phyloP scores from a whole-genome alignment of 106 monocot genomes.

The Allium fistulosum region DNA sequence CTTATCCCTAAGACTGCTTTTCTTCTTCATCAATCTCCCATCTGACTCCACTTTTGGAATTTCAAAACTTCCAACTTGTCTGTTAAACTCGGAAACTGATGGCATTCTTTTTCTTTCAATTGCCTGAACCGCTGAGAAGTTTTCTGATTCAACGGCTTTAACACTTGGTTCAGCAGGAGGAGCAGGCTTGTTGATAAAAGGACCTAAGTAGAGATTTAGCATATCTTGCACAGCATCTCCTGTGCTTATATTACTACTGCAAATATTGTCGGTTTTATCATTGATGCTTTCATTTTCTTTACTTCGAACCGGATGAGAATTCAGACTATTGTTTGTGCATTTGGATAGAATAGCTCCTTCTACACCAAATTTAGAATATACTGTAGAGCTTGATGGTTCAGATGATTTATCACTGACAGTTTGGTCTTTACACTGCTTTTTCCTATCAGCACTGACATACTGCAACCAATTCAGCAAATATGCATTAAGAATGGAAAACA shows the following conservation, averaged over 20 bases:
- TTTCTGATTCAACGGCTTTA: conserved; percentile 6
- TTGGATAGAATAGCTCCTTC: conserved; percentile 12
- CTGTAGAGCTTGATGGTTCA: conserved; percentile 7
- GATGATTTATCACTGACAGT: conserved; percentile 1
- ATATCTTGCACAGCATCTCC: conserved; percentile 60
- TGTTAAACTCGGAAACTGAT: conserved; percentile 1
- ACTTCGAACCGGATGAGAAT: conserved; percentile 8
- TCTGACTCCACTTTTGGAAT: conserved; percentile 14
- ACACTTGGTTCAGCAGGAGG: neutral
- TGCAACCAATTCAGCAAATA: conserved; percentile 14
- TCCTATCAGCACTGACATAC: conserved; percentile 44
- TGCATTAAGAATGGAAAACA: neutral
- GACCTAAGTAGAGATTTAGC: conserved; percentile 56
- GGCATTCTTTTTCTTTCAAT: conserved; percentile 2
- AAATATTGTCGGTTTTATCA: conserved; percentile 5
- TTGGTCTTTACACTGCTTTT: conserved; percentile 5
- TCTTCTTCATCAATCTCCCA: conserved; percentile 34
- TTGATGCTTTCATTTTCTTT: conserved; percentile 8
- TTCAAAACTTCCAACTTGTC: neutral
- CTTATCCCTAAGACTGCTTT: conserved; percentile 64
- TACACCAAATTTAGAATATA: neutral
- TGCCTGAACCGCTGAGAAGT: neutral
- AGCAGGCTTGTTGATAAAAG: conserved; percentile 33
- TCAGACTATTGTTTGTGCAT: conserved; percentile 5
- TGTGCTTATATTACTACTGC: conserved; percentile 12